These are phyloP conservation scores for Solanum lycopersicoides DNA, from an alignment of 257 asterid species.

Conservation along the genomic window DNA sequence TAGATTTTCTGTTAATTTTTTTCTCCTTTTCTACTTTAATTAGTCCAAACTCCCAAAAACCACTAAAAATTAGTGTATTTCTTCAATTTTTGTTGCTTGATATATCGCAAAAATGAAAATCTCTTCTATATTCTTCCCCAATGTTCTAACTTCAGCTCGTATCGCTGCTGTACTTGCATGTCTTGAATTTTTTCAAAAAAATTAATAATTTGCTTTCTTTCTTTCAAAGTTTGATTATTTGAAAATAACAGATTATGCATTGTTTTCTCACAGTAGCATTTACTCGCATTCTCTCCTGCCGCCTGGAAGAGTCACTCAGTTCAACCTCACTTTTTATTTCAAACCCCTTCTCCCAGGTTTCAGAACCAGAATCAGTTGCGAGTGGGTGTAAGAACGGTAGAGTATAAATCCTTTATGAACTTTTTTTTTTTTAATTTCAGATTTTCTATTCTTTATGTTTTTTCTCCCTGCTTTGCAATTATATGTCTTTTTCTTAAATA, in stretches of 20 bases:
- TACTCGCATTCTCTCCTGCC: not conserved
- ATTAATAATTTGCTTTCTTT: too few relatives aligned
- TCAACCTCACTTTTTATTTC: conserved; percentile 13
- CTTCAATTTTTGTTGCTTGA: not conserved
- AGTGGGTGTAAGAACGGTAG: too few relatives aligned
- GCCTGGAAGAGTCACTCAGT: not conserved
- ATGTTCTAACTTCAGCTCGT: not conserved
- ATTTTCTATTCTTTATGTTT: not conserved
- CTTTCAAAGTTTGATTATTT: too few relatives aligned
- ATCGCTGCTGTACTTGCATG: not conserved
- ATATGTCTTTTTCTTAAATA: not conserved
- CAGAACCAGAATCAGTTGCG: too few relatives aligned
- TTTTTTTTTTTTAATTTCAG: not conserved
- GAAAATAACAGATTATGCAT: too few relatives aligned
- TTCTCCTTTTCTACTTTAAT: too few relatives aligned
- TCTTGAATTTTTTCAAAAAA: too few relatives aligned
- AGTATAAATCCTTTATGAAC: not conserved
- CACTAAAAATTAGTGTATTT: not conserved
- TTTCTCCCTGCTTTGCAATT: not conserved
- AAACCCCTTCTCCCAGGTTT: conserved; percentile 7
- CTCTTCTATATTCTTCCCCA: too few relatives aligned
- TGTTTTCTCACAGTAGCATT: not conserved
- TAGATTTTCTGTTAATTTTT: too few relatives aligned
- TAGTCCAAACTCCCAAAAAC: not conserved
- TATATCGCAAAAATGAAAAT: too few relatives aligned